These are phyloP conservation scores for Crithidia brevicula DNA, from an alignment of 208 protist genomes.

Conservation along the genomic window DNA sequence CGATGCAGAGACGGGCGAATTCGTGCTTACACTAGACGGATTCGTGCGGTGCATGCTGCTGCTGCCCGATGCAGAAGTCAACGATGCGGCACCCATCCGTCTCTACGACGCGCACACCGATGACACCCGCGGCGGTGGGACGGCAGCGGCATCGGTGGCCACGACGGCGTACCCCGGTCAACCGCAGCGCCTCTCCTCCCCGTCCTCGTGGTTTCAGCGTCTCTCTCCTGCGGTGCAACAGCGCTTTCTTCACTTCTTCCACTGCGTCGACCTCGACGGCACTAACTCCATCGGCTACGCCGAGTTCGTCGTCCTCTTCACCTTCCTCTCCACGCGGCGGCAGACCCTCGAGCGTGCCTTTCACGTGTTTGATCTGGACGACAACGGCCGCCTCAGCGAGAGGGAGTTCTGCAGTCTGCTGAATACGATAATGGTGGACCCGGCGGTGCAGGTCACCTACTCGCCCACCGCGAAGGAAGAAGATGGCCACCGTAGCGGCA, in stretches of 20 bases:
- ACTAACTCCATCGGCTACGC: constrained; percentile 58
- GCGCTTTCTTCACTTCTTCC: constrained; percentile 42
- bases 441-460: constrained; percentile 49
- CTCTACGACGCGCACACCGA: background rate
- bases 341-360: constrained; percentile 56
- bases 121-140: too few relatives aligned
- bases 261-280: constrained; percentile 55
- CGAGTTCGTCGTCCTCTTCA: constrained; percentile 76
- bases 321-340: constrained; percentile 57
- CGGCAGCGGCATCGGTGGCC: too few relatives aligned
- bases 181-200: background rate
- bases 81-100: background rate
- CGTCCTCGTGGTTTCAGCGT: constrained; percentile 9
- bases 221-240: constrained; percentile 26
- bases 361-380: constrained; percentile 57
- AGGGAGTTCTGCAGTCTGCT: constrained; percentile 53
- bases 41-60: constrained; percentile 59
- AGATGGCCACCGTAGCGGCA: background rate
- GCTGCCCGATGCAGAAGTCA: constrained; percentile 13
- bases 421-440: constrained; percentile 79
- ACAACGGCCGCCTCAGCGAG: constrained; percentile 46
- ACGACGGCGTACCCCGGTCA: background rate
- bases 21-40: constrained; percentile 40
- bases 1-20: constrained; percentile 36
- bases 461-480: background rate